phyloP scores from a whole-genome alignment of 2,329 filamentous ascomycete species.

The Plectosphaerella cucumerina region DNA sequence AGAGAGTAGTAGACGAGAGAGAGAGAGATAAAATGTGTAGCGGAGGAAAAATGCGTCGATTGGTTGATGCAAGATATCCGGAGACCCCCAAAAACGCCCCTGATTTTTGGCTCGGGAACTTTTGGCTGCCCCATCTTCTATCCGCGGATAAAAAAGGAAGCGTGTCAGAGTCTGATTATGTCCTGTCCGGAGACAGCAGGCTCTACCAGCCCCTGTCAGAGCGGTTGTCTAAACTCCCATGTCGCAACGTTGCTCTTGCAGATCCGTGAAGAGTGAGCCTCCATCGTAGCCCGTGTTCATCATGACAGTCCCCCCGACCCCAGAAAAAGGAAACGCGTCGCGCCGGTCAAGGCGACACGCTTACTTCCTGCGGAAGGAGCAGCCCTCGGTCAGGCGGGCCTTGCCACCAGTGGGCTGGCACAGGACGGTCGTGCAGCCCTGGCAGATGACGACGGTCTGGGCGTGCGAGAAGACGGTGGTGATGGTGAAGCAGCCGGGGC shows the following conservation, averaged over 20 bases:
- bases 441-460: conserved; percentile 99
- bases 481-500: conserved; percentile 99
- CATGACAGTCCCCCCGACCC: conserved; percentile 35
- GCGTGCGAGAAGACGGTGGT: conserved; percentile 99
- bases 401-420: conserved; percentile 99
- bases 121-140: conserved; percentile 67
- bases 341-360: conserved; percentile 40
- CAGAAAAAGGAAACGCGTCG: conserved; percentile 37
- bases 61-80: conserved; percentile 74
- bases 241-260: conserved; percentile 48
- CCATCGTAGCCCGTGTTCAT: conserved; percentile 39
- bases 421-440: conserved; percentile 97
- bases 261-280: conserved; percentile 47
- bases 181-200: conserved; percentile 31
- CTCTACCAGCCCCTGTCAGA: conserved; percentile 28
- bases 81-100: conserved; percentile 66
- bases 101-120: conserved; percentile 50
- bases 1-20: background rate
- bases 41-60: conserved; percentile 26
- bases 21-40: conserved; percentile 1
- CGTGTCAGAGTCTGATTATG: conserved; percentile 30
- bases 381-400: conserved; percentile 97
- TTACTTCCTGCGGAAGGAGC: conserved; percentile 99
- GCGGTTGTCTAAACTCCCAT: conserved; percentile 44
- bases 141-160: conserved; percentile 44